Base-by-base conservation (phyloP, 139 green algal genomes). In the Chlamydomonas eustigma region DNA sequence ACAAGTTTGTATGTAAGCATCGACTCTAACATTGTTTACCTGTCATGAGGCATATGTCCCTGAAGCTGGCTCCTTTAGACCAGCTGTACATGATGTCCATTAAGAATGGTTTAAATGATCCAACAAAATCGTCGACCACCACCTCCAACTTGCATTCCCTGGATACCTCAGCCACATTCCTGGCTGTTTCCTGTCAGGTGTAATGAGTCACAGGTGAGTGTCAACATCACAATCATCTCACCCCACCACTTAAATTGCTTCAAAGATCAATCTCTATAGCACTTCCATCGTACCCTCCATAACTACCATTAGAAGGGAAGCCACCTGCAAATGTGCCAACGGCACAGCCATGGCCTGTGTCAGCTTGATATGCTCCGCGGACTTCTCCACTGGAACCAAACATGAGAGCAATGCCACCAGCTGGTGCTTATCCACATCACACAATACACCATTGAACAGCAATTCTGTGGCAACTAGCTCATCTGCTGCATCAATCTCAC, bases 71-170 rank as follows among this genome's bases (percentile, higher is more conserved):
- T 6, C 66, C 66, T 44, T 89, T 90, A 73, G 79, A 87, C 91
- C 92, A 97, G 28, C 71, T 51, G 81, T 92, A 94, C 28, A 95
- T 85, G 30, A 95, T 86, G 76, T 94, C 87, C 88, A 96, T 94
- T 25, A 97, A 84, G 18, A 50, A 80, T 0, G 90, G 86, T 68
- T 84, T 83, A 78, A 97, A 96, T 30, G 58, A 78, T 24, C 89
- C 85, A 8, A 93, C 82, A 78, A 94, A 97, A 64, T 89, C 87
- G 24, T 96, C 88, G 31, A 86, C 78, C 25, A 95, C 85, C 2
- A 93, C 51, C 2, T 92, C 80, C 64, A 96, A 83, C 68, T 90
- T 91, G 78, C 87, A 92, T 76, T 93, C 87, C 3, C 58, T 51
- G 33, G 76, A 84, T 24, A 90, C 73, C 64, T 91, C 70, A 0